phyloP scores from a whole-genome alignment of 2,329 filamentous ascomycete species.

The Hirsutella rhossiliensis region DNA sequence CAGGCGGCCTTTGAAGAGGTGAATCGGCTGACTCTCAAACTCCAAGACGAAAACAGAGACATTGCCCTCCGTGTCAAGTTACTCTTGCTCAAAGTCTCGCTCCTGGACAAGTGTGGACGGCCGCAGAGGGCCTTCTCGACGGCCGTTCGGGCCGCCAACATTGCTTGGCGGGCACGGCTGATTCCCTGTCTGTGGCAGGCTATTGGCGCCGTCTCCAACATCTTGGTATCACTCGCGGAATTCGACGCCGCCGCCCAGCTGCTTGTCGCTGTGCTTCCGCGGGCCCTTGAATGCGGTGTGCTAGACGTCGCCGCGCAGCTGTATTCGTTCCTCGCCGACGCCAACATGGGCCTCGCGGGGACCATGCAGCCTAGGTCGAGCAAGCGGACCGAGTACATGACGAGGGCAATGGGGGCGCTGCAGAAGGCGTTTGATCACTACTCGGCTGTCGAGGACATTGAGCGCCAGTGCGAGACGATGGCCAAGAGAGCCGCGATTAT shows the following conservation, averaged over 20 bases:
- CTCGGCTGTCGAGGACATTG: constrained; percentile 49
- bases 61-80: constrained; percentile 58
- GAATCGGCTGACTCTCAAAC: constrained; percentile 28
- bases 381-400: constrained; percentile 43
- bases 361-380: constrained; percentile 26
- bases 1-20: constrained; percentile 35
- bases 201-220: constrained; percentile 51
- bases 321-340: constrained; percentile 62
- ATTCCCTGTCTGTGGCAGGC: constrained; percentile 63
- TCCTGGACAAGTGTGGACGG: constrained; percentile 56
- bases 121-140: constrained; percentile 68
- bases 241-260: constrained; percentile 55
- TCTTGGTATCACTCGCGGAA: constrained; percentile 59
- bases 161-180: constrained; percentile 58
- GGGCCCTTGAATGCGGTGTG: constrained; percentile 61
- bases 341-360: constrained; percentile 67
- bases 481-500: constrained; percentile 73
- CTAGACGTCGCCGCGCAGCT: constrained; percentile 49
- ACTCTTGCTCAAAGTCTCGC: constrained; percentile 58
- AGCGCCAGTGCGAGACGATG: constrained; percentile 66
- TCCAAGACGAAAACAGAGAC: constrained; percentile 34
- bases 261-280: constrained; percentile 58
- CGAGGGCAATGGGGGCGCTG: constrained; percentile 45
- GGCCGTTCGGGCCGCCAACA: constrained; percentile 60
- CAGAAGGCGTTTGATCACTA: constrained; percentile 54